Evolutionary conservation across 1,284 basidiomycete species (phyloP).

Genomic region (Pseudozyma hubeiensis): DNA sequence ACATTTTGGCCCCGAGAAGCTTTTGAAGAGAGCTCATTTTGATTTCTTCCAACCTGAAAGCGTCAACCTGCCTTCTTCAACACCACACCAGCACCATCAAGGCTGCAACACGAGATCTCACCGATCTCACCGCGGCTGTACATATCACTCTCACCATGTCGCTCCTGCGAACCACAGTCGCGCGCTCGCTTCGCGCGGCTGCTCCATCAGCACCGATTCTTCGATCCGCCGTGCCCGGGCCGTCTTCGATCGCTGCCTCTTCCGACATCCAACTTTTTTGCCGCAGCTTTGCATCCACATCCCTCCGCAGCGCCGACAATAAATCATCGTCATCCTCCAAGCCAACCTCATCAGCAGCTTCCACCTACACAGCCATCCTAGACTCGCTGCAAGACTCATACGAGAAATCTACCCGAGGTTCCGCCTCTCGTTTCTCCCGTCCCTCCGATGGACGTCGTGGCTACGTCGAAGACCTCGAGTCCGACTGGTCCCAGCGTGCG

Average conservation of each 20-base stretch:
- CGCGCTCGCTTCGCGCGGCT: slow-evolving; percentile 19
- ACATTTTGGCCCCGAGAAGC: slow-evolving; percentile 1
- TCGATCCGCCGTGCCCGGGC: slow-evolving; percentile 8
- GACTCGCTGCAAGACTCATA: slow-evolving; percentile 34
- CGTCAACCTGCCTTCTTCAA: not conserved
- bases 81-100: slow-evolving; percentile 3
- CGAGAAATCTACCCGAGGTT: slow-evolving; percentile 25
- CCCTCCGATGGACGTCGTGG: slow-evolving; percentile 30
- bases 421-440: slow-evolving; percentile 18
- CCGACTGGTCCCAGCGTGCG: slow-evolving; percentile 30
- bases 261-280: slow-evolving; percentile 30
- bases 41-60: slow-evolving; percentile 2
- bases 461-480: slow-evolving; percentile 44
- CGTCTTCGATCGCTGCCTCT: slow-evolving; percentile 7
- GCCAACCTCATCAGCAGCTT: slow-evolving; percentile 14
- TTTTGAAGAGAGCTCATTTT: not conserved
- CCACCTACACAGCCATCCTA: slow-evolving; percentile 39
- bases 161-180: slow-evolving; percentile 18
- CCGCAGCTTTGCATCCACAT: slow-evolving; percentile 41
- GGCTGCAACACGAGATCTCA: too few species aligned
- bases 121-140: too few species aligned
- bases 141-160: slow-evolving; percentile 11
- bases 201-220: slow-evolving; percentile 3
- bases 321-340: slow-evolving; percentile 1
- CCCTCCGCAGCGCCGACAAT: slow-evolving; percentile 15